Evolutionary conservation across 257 asterid species (phyloP).

Genomic region (Echium plantagineum): DNA sequence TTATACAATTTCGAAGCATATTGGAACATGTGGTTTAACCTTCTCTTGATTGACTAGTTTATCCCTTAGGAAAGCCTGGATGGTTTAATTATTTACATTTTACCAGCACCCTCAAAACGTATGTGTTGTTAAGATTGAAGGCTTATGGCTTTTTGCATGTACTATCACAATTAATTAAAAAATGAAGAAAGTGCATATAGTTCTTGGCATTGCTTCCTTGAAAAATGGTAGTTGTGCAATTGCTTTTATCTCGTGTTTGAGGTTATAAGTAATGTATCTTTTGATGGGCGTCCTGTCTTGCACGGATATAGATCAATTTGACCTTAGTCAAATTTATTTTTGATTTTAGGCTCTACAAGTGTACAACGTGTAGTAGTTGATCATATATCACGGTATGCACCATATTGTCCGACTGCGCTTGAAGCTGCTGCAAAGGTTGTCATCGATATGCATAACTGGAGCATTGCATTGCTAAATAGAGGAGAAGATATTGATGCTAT

Average conservation of each 20-base stretch:
- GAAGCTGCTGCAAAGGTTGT: conserved; percentile 66
- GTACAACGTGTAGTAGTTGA: conserved; percentile 67
- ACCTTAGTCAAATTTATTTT: conserved; percentile 1
- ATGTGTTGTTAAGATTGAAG: neutral
- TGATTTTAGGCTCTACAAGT: conserved; percentile 50
- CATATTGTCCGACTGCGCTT: conserved; percentile 70
- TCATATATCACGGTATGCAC: conserved; percentile 61
- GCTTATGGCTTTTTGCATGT: neutral
- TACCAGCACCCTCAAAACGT: no score
- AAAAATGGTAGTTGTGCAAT: conserved; percentile 7
- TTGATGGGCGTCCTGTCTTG: neutral
- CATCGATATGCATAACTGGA: conserved; percentile 49
- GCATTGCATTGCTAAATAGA: conserved; percentile 33
- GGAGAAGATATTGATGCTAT: conserved; percentile 64
- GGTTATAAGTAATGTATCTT: neutral
- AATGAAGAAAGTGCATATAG: neutral
- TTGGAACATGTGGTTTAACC: neutral
- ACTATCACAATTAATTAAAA: neutral
- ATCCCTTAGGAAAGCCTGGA: no score
- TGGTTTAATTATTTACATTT: no score
- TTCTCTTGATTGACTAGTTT: neutral
- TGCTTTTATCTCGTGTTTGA: neutral
- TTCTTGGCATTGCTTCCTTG: neutral
- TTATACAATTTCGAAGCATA: no score
- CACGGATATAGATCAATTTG: neutral